Conservation (phyloP, 2,329 filamentous ascomycete species). For the Microsporum canis region DNA sequence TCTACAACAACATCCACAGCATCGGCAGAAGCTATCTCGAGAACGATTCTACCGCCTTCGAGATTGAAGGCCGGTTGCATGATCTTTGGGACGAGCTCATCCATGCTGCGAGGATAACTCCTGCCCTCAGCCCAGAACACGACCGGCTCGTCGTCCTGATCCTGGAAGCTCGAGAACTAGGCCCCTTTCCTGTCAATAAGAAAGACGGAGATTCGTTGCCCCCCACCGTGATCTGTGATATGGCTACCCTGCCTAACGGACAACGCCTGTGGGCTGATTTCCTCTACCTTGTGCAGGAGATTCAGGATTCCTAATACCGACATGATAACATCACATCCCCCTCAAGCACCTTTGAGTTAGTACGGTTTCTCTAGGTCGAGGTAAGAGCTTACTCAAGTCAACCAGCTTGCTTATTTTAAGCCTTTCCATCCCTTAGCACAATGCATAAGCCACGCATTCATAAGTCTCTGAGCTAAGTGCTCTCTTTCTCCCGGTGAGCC, state of each 20-base stretch:
- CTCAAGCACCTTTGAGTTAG: no score
- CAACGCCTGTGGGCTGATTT: background rate
- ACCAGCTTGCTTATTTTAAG: no score
- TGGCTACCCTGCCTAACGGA: background rate
- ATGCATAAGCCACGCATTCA: no score
- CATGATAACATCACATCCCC: no score
- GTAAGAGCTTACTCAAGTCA: no score
- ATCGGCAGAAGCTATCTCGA: background rate
- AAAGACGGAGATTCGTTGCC: background rate
- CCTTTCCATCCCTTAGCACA: no score
- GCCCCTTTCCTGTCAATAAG: background rate
- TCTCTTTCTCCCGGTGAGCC: no score
- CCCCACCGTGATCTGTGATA: background rate
- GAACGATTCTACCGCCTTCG: background rate
- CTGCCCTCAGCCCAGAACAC: conserved; percentile 6
- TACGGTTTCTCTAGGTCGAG: no score
- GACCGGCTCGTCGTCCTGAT: conserved; percentile 9
- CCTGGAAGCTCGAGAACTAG: conserved; percentile 5
- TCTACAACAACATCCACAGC: background rate
- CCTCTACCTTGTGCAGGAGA: background rate
- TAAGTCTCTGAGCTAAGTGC: no score
- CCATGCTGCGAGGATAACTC: conserved; percentile 8
- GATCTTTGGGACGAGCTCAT: conserved; percentile 9
- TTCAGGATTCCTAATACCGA: background rate
- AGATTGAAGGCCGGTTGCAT: background rate